Conservation (phyloP, 257 asterid genomes). For the Solanum pennellii region DNA sequence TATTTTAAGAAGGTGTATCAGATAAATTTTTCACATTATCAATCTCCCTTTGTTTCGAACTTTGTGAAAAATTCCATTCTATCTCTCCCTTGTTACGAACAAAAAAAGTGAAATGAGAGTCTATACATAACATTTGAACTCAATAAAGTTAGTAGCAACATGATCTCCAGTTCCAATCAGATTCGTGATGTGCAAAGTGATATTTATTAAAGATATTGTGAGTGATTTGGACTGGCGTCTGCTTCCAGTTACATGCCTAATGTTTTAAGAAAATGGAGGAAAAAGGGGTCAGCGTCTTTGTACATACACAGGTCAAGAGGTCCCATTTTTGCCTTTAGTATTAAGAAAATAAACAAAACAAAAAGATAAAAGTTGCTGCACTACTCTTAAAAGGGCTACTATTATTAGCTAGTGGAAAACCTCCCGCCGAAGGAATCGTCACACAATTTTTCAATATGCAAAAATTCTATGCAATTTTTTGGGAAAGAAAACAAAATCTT, state of each 20-base stretch:
- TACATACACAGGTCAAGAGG: neutral
- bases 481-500: neutral
- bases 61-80: too few species aligned
- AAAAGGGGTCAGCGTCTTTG: neutral
- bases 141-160: neutral
- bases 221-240: neutral
- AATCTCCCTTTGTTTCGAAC: too few species aligned
- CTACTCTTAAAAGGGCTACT: neutral
- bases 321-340: neutral
- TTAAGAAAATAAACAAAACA: neutral
- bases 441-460: neutral
- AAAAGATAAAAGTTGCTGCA: neutral
- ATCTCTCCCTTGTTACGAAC: too few species aligned
- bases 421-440: neutral
- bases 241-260: neutral
- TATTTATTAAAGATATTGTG: neutral
- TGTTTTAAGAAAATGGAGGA: neutral
- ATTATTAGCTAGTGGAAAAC: conserved; percentile 4
- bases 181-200: neutral
- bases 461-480: neutral
- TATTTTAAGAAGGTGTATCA: neutral
- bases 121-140: neutral
- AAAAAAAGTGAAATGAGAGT: too few species aligned
- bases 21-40: too few species aligned
- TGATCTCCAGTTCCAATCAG: neutral